Evolutionary conservation across 352 stramenopile genomes (phyloP).

Genomic region (Elongisporangium undulatum): DNA sequence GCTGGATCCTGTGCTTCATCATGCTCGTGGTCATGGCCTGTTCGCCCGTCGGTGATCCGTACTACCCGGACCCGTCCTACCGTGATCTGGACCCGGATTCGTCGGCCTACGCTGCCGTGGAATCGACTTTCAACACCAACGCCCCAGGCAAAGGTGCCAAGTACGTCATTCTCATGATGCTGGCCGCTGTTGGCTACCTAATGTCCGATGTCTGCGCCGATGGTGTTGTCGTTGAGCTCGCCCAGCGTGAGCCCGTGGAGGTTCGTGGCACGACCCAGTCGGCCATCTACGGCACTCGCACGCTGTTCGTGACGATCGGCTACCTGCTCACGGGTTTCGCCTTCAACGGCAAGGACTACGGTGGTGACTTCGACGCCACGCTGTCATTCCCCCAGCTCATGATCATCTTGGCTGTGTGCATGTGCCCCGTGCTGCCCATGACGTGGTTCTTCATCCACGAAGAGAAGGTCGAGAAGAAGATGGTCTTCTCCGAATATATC

Average conservation of each 20-base stretch:
- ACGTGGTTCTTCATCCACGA: too few species aligned
- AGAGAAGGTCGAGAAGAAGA: too few species aligned
- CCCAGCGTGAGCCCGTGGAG: constrained; percentile 24
- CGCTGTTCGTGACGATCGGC: constrained; percentile 34
- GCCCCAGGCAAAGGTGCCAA: constrained; percentile 29
- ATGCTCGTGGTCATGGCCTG: constrained; percentile 24
- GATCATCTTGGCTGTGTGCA: constrained; percentile 8
- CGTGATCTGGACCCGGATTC: constrained; percentile 3
- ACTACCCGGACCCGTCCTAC: constrained; percentile 17
- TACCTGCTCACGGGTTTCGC: constrained; percentile 30
- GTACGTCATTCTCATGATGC: constrained; percentile 71
- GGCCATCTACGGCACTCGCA: constrained; percentile 31
- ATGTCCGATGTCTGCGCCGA: constrained; percentile 74
- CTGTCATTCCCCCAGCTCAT: constrained; percentile 8
- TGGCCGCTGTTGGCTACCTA: constrained; percentile 69
- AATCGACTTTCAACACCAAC: constrained; percentile 20
- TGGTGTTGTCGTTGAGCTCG: constrained; percentile 28
- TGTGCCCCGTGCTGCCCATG: constrained; percentile 8
- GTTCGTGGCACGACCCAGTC: constrained; percentile 28
- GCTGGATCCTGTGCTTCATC: constrained; percentile 19
- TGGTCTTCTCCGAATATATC: neutral
- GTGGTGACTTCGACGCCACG: constrained; percentile 8
- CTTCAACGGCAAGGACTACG: constrained; percentile 48
- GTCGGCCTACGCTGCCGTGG: constrained; percentile 17
- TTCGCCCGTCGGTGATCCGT: constrained; percentile 16